These are phyloP conservation scores for Bolboschoenus planiculmis DNA, from an alignment of 176 grass and related monocot genomes.

Conservation along the genomic window DNA sequence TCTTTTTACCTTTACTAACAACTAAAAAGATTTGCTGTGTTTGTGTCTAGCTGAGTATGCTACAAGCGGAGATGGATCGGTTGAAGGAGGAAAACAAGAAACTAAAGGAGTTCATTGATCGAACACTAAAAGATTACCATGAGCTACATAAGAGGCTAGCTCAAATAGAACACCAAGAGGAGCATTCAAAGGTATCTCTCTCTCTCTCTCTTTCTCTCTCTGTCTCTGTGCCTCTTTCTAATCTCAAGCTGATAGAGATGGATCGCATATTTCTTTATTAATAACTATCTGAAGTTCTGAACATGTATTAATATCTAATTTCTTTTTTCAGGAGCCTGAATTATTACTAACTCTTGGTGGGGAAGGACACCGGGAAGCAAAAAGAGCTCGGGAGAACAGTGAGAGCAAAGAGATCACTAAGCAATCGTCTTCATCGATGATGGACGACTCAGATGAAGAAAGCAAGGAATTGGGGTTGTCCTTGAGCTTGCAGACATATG, in stretches of 20 bases:
- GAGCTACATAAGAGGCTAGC: slow-evolving; percentile 72
- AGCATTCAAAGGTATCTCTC: slow-evolving; percentile 43
- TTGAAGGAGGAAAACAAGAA: slow-evolving; percentile 82
- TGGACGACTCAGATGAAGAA: slow-evolving; percentile 36
- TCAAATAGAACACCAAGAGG: slow-evolving; percentile 40
- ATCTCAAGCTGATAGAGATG: neutral
- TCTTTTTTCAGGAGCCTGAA: slow-evolving; percentile 45
- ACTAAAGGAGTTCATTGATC: slow-evolving; percentile 49
- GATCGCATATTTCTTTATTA: neutral
- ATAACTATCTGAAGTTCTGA: neutral
- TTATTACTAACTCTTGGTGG: slow-evolving; percentile 67
- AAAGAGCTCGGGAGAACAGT: slow-evolving; percentile 20
- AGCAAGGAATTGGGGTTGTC: slow-evolving; percentile 59
- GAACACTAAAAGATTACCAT: slow-evolving; percentile 50
- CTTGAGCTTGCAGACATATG: slow-evolving; percentile 49
- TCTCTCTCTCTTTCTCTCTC: neutral
- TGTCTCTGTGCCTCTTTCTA: too few species aligned
- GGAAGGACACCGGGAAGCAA: slow-evolving; percentile 22
- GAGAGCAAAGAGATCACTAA: slow-evolving; percentile 22
- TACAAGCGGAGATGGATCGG: slow-evolving; percentile 74
- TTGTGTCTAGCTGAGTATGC: slow-evolving; percentile 43
- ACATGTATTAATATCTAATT: slow-evolving; percentile 20
- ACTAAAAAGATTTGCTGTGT: neutral
- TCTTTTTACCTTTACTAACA: neutral
- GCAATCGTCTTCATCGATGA: slow-evolving; percentile 23